phyloP scores from a whole-genome alignment of 1,284 basidiomycete species.

The Ustilago cynodontis region DNA sequence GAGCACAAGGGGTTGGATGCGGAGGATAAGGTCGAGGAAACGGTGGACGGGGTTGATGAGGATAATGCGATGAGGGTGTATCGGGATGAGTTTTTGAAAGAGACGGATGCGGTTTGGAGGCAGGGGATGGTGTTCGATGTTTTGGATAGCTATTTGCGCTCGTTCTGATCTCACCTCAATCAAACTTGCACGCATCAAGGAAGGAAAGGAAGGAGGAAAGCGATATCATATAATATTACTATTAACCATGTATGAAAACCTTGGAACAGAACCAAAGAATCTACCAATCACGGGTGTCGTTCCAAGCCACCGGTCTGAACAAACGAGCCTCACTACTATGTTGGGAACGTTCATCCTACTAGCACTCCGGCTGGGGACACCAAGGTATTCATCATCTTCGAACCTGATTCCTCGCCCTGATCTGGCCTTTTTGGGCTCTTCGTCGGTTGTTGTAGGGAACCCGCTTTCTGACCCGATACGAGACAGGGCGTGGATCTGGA shows the following conservation, averaged over 20 bases:
- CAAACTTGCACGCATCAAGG: too few relatives aligned
- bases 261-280: neutral
- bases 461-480: conserved; percentile 1
- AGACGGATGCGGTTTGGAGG: conserved; percentile 7
- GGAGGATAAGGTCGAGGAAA: conserved; percentile 28
- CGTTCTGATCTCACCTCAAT: conserved; percentile 10
- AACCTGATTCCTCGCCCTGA: conserved; percentile 10
- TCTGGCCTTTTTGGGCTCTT: neutral
- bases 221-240: neutral
- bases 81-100: conserved; percentile 21
- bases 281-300: conserved; percentile 6
- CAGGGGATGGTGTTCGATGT: conserved; percentile 32
- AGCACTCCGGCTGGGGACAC: conserved; percentile 6
- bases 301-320: conserved; percentile 17
- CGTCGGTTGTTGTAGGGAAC: neutral
- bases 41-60: conserved; percentile 14
- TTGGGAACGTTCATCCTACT: conserved; percentile 21
- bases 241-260: neutral
- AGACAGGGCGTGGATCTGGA: conserved; percentile 27
- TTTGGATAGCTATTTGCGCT: conserved; percentile 24
- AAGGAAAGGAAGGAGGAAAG: neutral
- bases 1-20: conserved; percentile 13
- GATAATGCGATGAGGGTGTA: conserved; percentile 24
- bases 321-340: conserved; percentile 30
- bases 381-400: neutral